Conservation (phyloP, 2,329 filamentous ascomycete genomes). For the Curvularia hawaiiensis region DNA sequence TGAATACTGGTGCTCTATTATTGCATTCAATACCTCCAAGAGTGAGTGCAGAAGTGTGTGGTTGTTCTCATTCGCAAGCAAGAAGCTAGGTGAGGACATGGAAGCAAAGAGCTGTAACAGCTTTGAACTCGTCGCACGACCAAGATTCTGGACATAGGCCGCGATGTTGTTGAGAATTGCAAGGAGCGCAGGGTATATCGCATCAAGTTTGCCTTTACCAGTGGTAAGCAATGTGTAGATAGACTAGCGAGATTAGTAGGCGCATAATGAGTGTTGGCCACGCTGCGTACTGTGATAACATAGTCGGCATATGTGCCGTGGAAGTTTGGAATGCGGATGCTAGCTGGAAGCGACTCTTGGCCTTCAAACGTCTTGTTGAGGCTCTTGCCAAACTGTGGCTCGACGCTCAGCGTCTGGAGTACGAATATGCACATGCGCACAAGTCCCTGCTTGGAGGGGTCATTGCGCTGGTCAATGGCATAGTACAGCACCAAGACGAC, state of each 20-base stretch:
- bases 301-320: constrained; percentile 92
- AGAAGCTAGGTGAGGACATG: constrained; percentile 91
- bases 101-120: constrained; percentile 86
- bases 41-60: constrained; percentile 80
- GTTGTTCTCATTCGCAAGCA: constrained; percentile 91
- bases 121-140: constrained; percentile 75
- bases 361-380: constrained; percentile 88
- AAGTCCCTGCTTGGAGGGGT: constrained; percentile 85
- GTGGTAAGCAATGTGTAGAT: constrained; percentile 91
- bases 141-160: constrained; percentile 79
- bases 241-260: constrained; percentile 61
- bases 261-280: no score
- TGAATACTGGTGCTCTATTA: constrained; percentile 85
- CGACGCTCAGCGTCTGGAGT: constrained; percentile 91
- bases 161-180: constrained; percentile 94
- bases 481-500: constrained; percentile 90
- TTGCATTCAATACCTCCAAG: constrained; percentile 85
- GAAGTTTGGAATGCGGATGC: constrained; percentile 83
- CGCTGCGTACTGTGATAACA: constrained; percentile 74
- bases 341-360: constrained; percentile 82
- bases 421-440: constrained; percentile 98
- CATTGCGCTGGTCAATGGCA: constrained; percentile 84
- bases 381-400: constrained; percentile 86
- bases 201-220: constrained; percentile 86
- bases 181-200: constrained; percentile 88